Percentiles rank a stretch among this genome's conserved stretches.
Conservation (phyloP, 1,139 yeast species). For the Candida sp. region DNA sequence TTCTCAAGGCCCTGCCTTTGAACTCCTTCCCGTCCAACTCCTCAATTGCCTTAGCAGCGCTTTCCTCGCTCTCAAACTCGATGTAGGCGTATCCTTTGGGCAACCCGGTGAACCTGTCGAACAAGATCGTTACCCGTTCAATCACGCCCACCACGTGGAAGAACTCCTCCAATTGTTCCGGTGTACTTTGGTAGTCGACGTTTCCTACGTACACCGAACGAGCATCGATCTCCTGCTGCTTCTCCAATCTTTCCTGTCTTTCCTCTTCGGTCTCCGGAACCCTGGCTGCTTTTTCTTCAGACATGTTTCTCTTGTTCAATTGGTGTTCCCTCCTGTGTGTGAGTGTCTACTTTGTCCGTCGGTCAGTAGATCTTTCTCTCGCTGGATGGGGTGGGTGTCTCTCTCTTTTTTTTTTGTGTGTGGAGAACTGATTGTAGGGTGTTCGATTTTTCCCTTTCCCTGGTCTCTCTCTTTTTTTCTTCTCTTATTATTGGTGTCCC, state of each 20-base stretch:
- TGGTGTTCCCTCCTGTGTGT: not conserved
- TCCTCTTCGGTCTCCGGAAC: constrained; percentile 30
- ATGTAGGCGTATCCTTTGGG: constrained; percentile 54
- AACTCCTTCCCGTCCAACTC: constrained; percentile 37
- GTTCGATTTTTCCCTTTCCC: not conserved
- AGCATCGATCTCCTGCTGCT: constrained; percentile 38
- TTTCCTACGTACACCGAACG: constrained; percentile 49
- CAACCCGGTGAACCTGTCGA: constrained; percentile 39
- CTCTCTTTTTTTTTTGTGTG: not conserved
- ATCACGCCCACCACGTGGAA: constrained; percentile 39
- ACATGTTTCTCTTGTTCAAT: constrained; percentile 5
- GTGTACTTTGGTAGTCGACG: constrained; percentile 46
- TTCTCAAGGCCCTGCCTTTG: constrained; percentile 41
- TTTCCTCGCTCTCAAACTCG: constrained; percentile 34
- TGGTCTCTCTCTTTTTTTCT: not conserved
- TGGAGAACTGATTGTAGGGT: not conserved
- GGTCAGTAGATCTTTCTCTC: too few relatives aligned
- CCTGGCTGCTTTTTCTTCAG: constrained; percentile 11
- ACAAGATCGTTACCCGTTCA: constrained; percentile 44
- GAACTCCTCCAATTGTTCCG: constrained; percentile 44
- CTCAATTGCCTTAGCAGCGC: constrained; percentile 38
- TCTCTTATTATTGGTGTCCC: not conserved
- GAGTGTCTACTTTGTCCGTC: too few relatives aligned
- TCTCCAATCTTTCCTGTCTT: constrained; percentile 29
- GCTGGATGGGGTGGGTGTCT: not conserved